A percentile compares a stretch with the other conserved stretches of the same genome.
Evolutionary conservation across 2,329 filamentous ascomycete genomes (phyloP).

Genomic region (Aspergillus latus): DNA sequence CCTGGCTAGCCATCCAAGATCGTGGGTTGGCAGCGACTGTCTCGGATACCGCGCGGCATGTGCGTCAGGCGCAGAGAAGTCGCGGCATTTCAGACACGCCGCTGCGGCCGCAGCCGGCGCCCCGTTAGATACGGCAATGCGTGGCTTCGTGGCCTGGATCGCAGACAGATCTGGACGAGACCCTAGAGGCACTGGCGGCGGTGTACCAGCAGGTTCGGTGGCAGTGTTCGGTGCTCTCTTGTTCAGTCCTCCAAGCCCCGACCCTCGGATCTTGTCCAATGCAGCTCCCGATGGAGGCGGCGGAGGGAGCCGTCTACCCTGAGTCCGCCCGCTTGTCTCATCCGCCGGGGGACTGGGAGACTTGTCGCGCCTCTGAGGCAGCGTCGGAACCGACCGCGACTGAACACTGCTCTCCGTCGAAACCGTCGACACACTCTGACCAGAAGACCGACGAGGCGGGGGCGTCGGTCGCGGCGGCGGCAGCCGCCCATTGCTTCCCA

Average conservation of each 20-base stretch:
- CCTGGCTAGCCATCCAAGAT: constrained; percentile 71
- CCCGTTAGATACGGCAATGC: constrained; percentile 24
- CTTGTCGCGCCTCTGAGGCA: constrained; percentile 24
- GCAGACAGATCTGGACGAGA: constrained; percentile 60
- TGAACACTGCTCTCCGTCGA: constrained; percentile 11
- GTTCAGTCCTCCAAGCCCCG: constrained; percentile 51
- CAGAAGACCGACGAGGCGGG: constrained; percentile 24
- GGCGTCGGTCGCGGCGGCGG: constrained; percentile 23
- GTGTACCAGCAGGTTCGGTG: constrained; percentile 30
- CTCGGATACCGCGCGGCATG: constrained; percentile 77
- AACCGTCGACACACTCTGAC: constrained; percentile 7
- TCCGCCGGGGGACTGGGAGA: constrained; percentile 14
- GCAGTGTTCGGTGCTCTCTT: constrained; percentile 26
- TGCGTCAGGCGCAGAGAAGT: constrained; percentile 78
- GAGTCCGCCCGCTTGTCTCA: constrained; percentile 20
- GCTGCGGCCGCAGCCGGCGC: constrained; percentile 16
- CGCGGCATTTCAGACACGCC: constrained; percentile 77
- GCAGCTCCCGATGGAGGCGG: constrained; percentile 34
- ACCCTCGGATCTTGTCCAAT: constrained; percentile 40
- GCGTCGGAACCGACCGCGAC: constrained; percentile 25
- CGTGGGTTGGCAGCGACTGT: constrained; percentile 66
- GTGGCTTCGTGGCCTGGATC: constrained; percentile 55
- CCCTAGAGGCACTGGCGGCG: constrained; percentile 54
- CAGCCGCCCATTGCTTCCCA: constrained; percentile 15
- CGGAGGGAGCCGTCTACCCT: constrained; percentile 36